phyloP scores from a whole-genome alignment of 257 asterid species.

The Perilla frutescens region DNA sequence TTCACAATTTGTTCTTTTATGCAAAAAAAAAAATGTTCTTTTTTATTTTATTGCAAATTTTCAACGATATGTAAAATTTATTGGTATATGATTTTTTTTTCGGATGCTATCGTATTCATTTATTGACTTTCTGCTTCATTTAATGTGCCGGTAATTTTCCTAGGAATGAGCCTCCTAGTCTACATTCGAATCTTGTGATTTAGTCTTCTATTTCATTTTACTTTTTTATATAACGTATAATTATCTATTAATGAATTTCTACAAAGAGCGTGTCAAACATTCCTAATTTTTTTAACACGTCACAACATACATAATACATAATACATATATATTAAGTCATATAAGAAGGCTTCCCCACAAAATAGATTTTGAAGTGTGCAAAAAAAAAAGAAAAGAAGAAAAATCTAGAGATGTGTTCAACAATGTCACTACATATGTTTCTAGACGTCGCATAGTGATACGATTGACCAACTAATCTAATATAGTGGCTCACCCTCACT shows the following conservation, averaged over 20 bases:
- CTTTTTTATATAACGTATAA: too few species aligned
- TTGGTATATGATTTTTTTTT: background rate
- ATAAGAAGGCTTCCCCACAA: background rate
- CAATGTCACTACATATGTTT: too few species aligned
- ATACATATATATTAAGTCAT: too few species aligned
- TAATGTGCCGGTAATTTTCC: background rate
- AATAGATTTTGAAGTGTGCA: background rate
- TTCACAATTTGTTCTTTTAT: background rate
- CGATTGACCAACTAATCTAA: too few species aligned
- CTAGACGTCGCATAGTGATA: too few species aligned
- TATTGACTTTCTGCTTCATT: constrained; percentile 16
- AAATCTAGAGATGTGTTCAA: background rate
- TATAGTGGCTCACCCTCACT: too few species aligned
- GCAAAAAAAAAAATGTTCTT: too few species aligned
- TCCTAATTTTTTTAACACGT: too few species aligned
- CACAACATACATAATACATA: too few species aligned
- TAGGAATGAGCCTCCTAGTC: constrained; percentile 23
- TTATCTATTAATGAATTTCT: background rate
- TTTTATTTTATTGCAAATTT: background rate
- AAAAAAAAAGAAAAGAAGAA: too few species aligned
- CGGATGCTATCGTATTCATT: constrained; percentile 7
- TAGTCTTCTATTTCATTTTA: too few species aligned
- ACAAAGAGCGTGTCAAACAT: too few species aligned
- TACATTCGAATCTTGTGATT: background rate
- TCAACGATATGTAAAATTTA: background rate